Evolutionary conservation across 371 early-diverging fungal species (phyloP).

Genomic region (Choanephora cucurbitarum): DNA sequence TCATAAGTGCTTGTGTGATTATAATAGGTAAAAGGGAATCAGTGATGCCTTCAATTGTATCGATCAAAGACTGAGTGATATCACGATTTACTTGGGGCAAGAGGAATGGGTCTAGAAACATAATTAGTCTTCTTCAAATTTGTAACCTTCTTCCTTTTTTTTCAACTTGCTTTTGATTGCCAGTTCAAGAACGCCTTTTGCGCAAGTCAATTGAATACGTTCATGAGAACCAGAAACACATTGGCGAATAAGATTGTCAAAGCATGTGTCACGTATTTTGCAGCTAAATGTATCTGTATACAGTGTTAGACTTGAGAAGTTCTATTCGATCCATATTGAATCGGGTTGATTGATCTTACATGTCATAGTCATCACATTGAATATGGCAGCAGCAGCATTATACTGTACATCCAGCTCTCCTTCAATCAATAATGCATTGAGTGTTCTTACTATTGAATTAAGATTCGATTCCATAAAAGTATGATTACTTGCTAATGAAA

Average conservation of each 20-base stretch:
- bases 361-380: conserved; percentile 48
- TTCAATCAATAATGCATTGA: conserved; percentile 33
- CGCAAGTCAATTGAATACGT: conserved; percentile 42
- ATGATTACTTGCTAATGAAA: conserved; percentile 20
- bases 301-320: background rate
- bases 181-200: conserved; percentile 39
- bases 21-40: conserved; percentile 28
- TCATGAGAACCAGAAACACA: conserved; percentile 35
- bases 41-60: conserved; percentile 28
- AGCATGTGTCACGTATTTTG: conserved; percentile 36
- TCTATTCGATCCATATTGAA: no score
- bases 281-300: conserved; percentile 37
- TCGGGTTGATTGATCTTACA: no score
- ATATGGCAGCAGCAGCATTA: conserved; percentile 48
- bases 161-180: conserved; percentile 37
- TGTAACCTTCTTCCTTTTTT: no score
- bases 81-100: conserved; percentile 32
- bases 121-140: no score
- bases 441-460: conserved; percentile 25
- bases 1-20: conserved; percentile 34
- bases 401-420: conserved; percentile 49
- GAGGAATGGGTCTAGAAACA: conserved; percentile 26
- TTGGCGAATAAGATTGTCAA: conserved; percentile 32
- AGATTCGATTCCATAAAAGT: conserved; percentile 26
- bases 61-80: conserved; percentile 44